These are phyloP conservation scores for Pseudopithomyces chartarum DNA, from an alignment of 2,329 filamentous ascomycete species.

Conservation along the genomic window DNA sequence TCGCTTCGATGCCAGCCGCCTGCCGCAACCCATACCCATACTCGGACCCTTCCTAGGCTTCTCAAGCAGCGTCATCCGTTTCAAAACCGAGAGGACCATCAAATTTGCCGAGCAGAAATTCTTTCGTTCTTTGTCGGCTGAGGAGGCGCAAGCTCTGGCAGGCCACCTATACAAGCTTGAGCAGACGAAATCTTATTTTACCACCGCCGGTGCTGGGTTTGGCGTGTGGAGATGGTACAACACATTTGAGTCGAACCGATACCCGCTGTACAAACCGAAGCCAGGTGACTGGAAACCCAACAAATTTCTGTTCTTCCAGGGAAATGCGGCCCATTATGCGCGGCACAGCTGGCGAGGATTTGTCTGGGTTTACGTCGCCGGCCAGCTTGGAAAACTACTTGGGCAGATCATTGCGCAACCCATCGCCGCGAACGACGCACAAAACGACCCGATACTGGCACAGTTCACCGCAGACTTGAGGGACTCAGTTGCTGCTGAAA, in stretches of 20 bases:
- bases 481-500: constrained; percentile 20
- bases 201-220: constrained; percentile 37
- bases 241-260: constrained; percentile 42
- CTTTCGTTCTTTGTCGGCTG: constrained; percentile 43
- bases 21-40: constrained; percentile 45
- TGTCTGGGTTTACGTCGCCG: constrained; percentile 30
- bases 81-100: constrained; percentile 40
- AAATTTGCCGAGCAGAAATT: constrained; percentile 39
- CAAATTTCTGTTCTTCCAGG: constrained; percentile 41
- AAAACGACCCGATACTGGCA: constrained; percentile 48
- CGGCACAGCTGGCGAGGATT: constrained; percentile 33
- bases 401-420: constrained; percentile 41
- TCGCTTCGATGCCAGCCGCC: constrained; percentile 44
- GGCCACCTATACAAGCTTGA: constrained; percentile 46
- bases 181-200: constrained; percentile 46
- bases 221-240: constrained; percentile 43
- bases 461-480: constrained; percentile 46
- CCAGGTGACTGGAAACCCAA: constrained; percentile 46
- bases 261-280: constrained; percentile 50
- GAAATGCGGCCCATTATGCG: constrained; percentile 36
- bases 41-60: constrained; percentile 38
- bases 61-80: constrained; percentile 27
- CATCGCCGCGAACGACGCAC: constrained; percentile 37
- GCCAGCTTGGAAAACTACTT: constrained; percentile 39
- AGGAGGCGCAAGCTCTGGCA: constrained; percentile 51